Evolutionary conservation across 345 rosid species (phyloP), one percentile per base, ranked within the genome.

Genomic region (Pugionium cornutum): DNA sequence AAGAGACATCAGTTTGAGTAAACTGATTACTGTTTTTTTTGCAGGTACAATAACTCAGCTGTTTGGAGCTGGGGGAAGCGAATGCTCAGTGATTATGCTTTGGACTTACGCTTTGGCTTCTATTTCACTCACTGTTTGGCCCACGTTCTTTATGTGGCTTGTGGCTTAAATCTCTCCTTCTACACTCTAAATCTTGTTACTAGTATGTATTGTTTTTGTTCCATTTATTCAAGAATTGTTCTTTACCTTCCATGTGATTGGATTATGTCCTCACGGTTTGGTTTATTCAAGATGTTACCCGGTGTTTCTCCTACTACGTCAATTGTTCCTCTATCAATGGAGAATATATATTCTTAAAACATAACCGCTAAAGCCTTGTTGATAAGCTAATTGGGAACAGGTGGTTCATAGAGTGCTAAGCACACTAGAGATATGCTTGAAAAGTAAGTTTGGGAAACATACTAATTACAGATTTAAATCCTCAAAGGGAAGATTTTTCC

Each of bases 91-190:
- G 29, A 82, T 87, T 48, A 49, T 87, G 86, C 67, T 87, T 1
- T 84, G 88, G 89, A 73, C 89, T 56, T 87, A 87, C 50, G 66
- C 78, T 9, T 68, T 83, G 57, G 89, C 88, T 34, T 81, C 94
- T 1, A 45, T 87, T 50, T 74, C 89, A n/a, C 76, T 84, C 39
- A 83, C 90, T 33, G 53, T 82, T 31, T 87, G 90, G 94, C 83
- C 94, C 1, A 84, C 86, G 1, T 75, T 77, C 57, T 87, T 83
- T 77, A 65, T 87, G 88, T 84, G 89, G 89, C 79, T 84, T 9
- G 81, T 84, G 11, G 77, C 84, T 56, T 82, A 64, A 62, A 47
- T 1, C 33, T 18, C 4, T 18, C 5, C 4, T 0, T 18, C 18
- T 18, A 33, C 29, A 57, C n/a, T 53, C 26, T 34, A 3, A 6